A percentile compares a stretch with the other conserved stretches of the same genome.
Evolutionary conservation across 768 basidiomycete species (phyloP).

Genomic region (Calocera cornea): DNA sequence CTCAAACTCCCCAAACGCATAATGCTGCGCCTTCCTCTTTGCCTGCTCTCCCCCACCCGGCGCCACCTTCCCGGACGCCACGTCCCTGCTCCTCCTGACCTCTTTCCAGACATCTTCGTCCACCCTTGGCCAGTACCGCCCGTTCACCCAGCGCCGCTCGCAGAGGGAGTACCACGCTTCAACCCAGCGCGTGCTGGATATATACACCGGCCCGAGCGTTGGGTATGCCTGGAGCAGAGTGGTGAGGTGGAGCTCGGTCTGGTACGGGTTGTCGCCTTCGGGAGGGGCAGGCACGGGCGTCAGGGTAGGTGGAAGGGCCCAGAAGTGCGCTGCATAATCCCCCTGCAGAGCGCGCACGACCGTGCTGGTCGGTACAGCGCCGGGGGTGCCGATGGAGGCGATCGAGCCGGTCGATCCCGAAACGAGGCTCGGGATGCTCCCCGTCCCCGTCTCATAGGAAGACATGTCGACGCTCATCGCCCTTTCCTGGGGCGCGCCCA

Average conservation of each 20-base stretch:
- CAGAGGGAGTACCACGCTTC: neutral
- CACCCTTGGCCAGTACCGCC: neutral
- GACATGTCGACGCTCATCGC: neutral
- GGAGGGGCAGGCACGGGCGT: neutral
- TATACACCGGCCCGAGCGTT: neutral
- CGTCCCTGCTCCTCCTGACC: neutral
- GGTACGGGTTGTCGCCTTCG: neutral
- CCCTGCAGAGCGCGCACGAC: no score
- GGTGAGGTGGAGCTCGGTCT: neutral
- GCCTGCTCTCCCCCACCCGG: neutral
- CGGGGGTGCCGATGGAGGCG: neutral
- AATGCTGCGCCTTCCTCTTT: neutral
- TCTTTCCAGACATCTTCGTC: neutral
- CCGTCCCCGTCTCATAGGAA: no score
- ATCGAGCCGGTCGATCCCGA: neutral
- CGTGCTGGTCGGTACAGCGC: neutral
- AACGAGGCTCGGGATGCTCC: neutral
- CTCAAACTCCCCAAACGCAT: neutral
- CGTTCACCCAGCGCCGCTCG: neutral
- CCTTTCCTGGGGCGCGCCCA: neutral
- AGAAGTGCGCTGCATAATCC: neutral
- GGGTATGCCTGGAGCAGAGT: neutral
- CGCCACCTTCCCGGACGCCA: neutral
- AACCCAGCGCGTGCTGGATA: neutral
- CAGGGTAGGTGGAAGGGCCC: neutral